These are phyloP conservation scores for Hondaea fermentalgiana DNA, from an alignment of 108 stramenopile species.

Conservation along the genomic window DNA sequence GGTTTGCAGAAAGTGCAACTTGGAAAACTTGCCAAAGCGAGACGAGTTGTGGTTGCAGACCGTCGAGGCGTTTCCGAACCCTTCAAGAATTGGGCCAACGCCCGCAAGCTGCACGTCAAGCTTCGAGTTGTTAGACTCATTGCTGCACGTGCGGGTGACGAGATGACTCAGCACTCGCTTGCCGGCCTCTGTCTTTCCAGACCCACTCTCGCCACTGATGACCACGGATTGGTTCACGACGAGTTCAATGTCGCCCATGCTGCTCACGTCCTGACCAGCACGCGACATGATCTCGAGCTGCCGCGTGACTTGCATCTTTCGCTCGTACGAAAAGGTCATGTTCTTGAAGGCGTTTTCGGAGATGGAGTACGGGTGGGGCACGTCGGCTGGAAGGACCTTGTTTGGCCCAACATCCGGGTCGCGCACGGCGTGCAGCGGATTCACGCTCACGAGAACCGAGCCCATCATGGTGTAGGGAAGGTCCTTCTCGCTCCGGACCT, in stretches of 20 bases:
- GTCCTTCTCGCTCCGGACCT: neutral
- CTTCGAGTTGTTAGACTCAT: neutral
- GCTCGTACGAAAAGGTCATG: constrained; percentile 2
- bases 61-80: constrained; percentile 21
- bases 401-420: neutral
- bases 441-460: constrained; percentile 22
- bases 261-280: neutral
- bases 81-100: constrained; percentile 16
- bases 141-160: neutral
- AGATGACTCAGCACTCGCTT: neutral
- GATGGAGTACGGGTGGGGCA: neutral
- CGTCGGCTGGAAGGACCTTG: neutral
- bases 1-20: neutral
- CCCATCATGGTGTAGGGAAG: constrained; percentile 32
- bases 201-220: constrained; percentile 27
- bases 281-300: neutral
- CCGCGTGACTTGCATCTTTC: neutral
- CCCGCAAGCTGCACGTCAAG: constrained; percentile 13
- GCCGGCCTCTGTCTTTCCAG: constrained; percentile 31
- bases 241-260: neutral
- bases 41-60: constrained; percentile 20
- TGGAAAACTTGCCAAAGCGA: constrained; percentile 19
- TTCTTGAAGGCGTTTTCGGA: neutral
- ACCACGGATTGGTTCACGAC: constrained; percentile 20
- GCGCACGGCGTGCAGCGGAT: constrained; percentile 18